Evolutionary conservation across 2,329 filamentous ascomycete species (phyloP).

Genomic region (Botrytis galanthina): DNA sequence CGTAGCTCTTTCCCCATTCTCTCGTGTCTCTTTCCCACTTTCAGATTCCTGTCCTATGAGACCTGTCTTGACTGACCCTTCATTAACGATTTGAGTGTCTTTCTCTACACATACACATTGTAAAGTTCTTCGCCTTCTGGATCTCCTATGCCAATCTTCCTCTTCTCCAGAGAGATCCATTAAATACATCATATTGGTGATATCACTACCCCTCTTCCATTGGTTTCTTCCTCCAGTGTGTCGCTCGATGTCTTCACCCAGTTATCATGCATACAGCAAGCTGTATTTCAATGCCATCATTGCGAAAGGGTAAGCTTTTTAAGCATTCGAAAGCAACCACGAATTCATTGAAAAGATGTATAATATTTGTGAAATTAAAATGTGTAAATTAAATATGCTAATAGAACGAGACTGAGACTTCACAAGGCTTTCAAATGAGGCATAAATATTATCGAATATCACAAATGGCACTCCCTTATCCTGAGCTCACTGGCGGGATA

Average conservation of each 20-base stretch:
- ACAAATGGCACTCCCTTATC: conserved; percentile 46
- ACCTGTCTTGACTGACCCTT: background rate
- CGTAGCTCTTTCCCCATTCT: background rate
- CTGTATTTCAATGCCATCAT: background rate
- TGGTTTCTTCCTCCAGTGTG: background rate
- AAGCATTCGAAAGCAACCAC: background rate
- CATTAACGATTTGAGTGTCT: background rate
- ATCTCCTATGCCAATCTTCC: background rate
- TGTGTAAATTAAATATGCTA: background rate
- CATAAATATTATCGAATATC: background rate
- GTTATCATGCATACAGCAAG: background rate
- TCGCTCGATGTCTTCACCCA: background rate
- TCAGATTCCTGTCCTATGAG: no score
- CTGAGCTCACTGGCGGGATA: conserved; percentile 85
- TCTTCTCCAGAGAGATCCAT: background rate
- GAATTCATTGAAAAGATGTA: background rate
- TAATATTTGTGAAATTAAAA: background rate
- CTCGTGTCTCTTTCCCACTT: background rate
- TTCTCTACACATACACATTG: background rate
- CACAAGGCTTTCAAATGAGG: background rate
- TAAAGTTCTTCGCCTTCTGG: background rate
- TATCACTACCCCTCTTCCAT: background rate
- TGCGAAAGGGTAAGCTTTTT: background rate
- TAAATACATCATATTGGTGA: background rate
- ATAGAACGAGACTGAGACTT: background rate